A percentile compares a stretch with the other conserved stretches of the same genome.
These are phyloP conservation scores for Neurospora sp. DNA, from an alignment of 2,329 filamentous ascomycete genomes.

Conservation along the genomic window DNA sequence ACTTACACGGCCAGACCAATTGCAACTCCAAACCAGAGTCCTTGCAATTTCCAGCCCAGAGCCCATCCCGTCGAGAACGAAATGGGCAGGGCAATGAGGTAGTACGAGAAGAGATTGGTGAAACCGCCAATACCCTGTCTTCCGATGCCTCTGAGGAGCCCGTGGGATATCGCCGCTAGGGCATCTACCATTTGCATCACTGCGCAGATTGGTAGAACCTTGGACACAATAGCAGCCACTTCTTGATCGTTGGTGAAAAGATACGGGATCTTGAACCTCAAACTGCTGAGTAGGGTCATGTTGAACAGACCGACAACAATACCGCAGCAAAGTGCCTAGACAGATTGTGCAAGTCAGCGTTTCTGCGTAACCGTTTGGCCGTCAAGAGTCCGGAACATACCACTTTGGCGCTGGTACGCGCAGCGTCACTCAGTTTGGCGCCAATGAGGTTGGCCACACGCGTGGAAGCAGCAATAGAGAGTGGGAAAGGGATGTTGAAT, in stretches of 20 bases:
- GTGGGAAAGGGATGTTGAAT: constrained; percentile 65
- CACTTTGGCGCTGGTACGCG: constrained; percentile 55
- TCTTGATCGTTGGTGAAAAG: constrained; percentile 51
- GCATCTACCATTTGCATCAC: constrained; percentile 67
- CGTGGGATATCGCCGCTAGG: constrained; percentile 55
- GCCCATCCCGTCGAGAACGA: constrained; percentile 59
- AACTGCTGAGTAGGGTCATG: constrained; percentile 45
- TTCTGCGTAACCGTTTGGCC: neutral
- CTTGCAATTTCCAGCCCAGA: constrained; percentile 52
- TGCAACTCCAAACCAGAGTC: constrained; percentile 57
- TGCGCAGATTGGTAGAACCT: constrained; percentile 56
- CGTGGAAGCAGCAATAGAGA: constrained; percentile 61
- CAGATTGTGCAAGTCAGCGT: neutral
- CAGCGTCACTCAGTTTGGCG: constrained; percentile 54
- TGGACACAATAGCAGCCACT: constrained; percentile 44
- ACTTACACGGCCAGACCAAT: constrained; percentile 43
- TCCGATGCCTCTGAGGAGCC: constrained; percentile 59
- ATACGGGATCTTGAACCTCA: constrained; percentile 51
- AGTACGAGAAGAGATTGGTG: constrained; percentile 63
- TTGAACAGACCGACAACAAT: constrained; percentile 47
- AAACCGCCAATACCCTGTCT: constrained; percentile 63
- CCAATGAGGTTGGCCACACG: constrained; percentile 67
- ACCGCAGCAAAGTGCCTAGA: constrained; percentile 14
- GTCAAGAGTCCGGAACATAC: constrained; percentile 16
- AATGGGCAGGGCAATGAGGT: constrained; percentile 60